Conservation (phyloP, 2,329 filamentous ascomycete species). For the Biscogniauxia mediterranea region DNA sequence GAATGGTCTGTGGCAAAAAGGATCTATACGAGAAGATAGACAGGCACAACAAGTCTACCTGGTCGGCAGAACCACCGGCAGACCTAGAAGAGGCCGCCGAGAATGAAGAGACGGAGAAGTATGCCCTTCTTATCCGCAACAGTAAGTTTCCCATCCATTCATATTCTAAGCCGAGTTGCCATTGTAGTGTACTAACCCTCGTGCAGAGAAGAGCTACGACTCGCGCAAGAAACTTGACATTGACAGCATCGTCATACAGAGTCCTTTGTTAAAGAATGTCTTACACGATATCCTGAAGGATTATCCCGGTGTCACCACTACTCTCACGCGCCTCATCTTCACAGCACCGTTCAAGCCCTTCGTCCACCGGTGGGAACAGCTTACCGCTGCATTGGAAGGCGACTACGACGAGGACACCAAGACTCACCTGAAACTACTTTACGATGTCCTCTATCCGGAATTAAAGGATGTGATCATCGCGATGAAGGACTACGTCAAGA, state of each 20-base stretch:
- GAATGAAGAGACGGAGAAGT: constrained; percentile 49
- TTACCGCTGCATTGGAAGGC: constrained; percentile 29
- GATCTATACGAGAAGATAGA: constrained; percentile 26
- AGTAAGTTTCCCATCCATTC: constrained; percentile 31
- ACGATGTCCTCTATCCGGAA: constrained; percentile 36
- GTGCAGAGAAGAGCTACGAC: constrained; percentile 36
- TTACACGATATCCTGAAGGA: constrained; percentile 43
- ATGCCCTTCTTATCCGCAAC: constrained; percentile 48
- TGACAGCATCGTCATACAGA: constrained; percentile 44
- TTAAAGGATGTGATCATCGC: constrained; percentile 36
- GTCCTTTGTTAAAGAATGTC: constrained; percentile 47
- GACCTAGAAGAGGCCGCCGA: constrained; percentile 47
- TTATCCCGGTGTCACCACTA: constrained; percentile 50
- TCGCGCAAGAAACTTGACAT: constrained; percentile 46
- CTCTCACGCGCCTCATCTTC: constrained; percentile 49
- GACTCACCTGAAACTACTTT: constrained; percentile 36
- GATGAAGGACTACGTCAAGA: constrained; percentile 32
- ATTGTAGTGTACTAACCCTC: background rate
- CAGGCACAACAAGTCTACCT: constrained; percentile 36
- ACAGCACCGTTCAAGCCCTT: constrained; percentile 49
- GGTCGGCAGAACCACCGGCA: constrained; percentile 42
- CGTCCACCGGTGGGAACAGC: constrained; percentile 51
- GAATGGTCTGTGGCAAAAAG: constrained; percentile 11
- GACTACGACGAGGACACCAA: constrained; percentile 35
- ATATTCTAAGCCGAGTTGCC: background rate